A percentile compares a stretch with the other conserved stretches of the same genome.
Evolutionary conservation across 2,329 filamentous ascomycete species (phyloP).

Genomic region (Claviceps sp.): DNA sequence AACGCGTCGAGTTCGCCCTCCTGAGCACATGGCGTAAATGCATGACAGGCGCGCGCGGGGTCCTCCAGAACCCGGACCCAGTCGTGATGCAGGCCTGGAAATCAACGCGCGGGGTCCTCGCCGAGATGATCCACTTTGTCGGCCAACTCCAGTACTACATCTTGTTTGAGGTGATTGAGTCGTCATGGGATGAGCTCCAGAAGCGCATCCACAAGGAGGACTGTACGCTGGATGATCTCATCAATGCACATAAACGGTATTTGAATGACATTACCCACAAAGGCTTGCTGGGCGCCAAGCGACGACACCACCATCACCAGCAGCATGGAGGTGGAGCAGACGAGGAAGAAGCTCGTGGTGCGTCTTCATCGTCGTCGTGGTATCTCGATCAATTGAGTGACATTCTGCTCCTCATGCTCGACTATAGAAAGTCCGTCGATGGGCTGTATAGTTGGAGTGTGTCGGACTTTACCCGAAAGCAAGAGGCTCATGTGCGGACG

Average conservation of each 20-base stretch:
- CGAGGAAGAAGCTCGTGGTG: conserved; percentile 39
- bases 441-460: conserved; percentile 90
- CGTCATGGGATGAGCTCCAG: conserved; percentile 85
- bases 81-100: conserved; percentile 76
- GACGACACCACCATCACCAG: conserved; percentile 18
- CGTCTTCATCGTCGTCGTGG: conserved; percentile 39
- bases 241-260: conserved; percentile 80
- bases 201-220: conserved; percentile 69
- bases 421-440: conserved; percentile 86
- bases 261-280: conserved; percentile 93
- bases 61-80: conserved; percentile 60
- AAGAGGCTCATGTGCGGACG: conserved; percentile 67
- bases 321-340: conserved; percentile 23
- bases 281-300: conserved; percentile 69
- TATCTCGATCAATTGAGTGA: conserved; percentile 89
- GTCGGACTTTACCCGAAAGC: conserved; percentile 82
- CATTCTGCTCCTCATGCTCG: conserved; percentile 84
- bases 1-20: conserved; percentile 90
- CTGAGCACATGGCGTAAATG: conserved; percentile 85
- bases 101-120: conserved; percentile 70
- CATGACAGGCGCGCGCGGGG: conserved; percentile 90
- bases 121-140: conserved; percentile 98
- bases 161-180: conserved; percentile 94
- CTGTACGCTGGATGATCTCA: conserved; percentile 88
- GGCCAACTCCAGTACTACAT: conserved; percentile 98